phyloP scores from a whole-genome alignment of 345 rosid species.

The Trapa bicornis region DNA sequence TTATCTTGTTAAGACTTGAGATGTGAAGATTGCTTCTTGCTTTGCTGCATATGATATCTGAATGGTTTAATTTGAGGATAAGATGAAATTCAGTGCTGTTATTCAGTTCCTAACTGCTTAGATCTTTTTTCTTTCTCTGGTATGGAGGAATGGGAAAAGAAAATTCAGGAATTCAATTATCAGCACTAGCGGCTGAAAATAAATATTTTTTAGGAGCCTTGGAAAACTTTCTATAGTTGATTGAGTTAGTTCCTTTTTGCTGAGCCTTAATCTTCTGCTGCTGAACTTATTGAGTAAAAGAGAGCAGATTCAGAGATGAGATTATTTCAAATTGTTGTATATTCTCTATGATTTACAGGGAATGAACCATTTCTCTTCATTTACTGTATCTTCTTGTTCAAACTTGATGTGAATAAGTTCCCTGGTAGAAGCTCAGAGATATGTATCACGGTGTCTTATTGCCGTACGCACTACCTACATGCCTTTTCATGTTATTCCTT shows the following conservation, averaged over 20 bases:
- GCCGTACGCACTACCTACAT: neutral
- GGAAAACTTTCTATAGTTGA: neutral
- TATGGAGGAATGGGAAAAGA: neutral
- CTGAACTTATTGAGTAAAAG: too few relatives aligned
- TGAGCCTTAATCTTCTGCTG: neutral
- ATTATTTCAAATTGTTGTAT: too few relatives aligned
- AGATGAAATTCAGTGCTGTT: neutral
- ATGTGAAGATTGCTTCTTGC: neutral
- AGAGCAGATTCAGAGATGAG: too few relatives aligned
- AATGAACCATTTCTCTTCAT: too few relatives aligned
- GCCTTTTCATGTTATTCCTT: neutral
- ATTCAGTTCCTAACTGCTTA: neutral
- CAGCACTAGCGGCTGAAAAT: neutral
- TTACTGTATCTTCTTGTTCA: neutral
- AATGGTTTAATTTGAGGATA: neutral
- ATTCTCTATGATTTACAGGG: too few relatives aligned
- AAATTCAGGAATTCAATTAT: neutral
- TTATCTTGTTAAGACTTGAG: neutral
- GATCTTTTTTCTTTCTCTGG: neutral
- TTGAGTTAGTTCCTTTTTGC: neutral
- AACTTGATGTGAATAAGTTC: neutral
- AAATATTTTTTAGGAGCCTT: neutral
- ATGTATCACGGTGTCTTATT: neutral
- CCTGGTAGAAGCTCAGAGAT: neutral
- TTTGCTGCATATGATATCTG: neutral